Percentiles rank a stretch among this genome's conserved stretches.
Conservation (phyloP, 2,329 filamentous ascomycete species). For the Aspergillus ochraceus region DNA sequence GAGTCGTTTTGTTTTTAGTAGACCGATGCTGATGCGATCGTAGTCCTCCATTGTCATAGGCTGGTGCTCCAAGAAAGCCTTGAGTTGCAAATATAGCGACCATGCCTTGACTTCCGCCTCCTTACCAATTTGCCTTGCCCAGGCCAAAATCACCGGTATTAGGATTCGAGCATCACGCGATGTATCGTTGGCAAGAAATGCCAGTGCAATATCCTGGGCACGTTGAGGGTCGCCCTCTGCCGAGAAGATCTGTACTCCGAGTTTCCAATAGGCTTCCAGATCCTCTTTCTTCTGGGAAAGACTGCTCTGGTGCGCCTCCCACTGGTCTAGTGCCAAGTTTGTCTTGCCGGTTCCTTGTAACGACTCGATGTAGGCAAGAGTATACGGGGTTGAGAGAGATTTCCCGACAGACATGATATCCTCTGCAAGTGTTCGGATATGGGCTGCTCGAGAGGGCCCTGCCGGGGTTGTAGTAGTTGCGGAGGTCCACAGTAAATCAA, state of each 20-base stretch:
- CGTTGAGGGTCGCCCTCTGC: conserved; percentile 47
- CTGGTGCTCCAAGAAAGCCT: conserved; percentile 56
- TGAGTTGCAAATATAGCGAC: conserved; percentile 65
- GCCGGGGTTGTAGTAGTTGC: conserved; percentile 45
- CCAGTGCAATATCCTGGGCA: conserved; percentile 51
- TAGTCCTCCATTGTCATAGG: conserved; percentile 71
- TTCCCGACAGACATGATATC: conserved; percentile 65
- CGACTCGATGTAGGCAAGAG: conserved; percentile 67
- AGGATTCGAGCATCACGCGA: conserved; percentile 46
- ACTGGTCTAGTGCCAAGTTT: conserved; percentile 61
- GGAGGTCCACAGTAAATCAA: conserved; percentile 68
- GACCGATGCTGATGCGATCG: conserved; percentile 69
- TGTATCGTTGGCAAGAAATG: conserved; percentile 42
- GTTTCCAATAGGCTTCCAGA: conserved; percentile 44
- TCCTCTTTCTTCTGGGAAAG: conserved; percentile 49
- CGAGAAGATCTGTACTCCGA: conserved; percentile 54
- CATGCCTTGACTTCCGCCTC: conserved; percentile 61
- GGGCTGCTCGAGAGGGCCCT: conserved; percentile 55
- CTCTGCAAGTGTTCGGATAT: conserved; percentile 62
- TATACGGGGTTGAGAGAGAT: conserved; percentile 57
- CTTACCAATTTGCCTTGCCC: conserved; percentile 55
- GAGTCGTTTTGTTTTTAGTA: conserved; percentile 65
- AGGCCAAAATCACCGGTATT: conserved; percentile 69
- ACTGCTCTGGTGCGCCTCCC: conserved; percentile 58
- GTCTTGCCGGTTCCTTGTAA: conserved; percentile 64